These are phyloP conservation scores for Pseudocercospora macadamiae DNA, from an alignment of 2,329 filamentous ascomycete genomes.

Conservation along the genomic window DNA sequence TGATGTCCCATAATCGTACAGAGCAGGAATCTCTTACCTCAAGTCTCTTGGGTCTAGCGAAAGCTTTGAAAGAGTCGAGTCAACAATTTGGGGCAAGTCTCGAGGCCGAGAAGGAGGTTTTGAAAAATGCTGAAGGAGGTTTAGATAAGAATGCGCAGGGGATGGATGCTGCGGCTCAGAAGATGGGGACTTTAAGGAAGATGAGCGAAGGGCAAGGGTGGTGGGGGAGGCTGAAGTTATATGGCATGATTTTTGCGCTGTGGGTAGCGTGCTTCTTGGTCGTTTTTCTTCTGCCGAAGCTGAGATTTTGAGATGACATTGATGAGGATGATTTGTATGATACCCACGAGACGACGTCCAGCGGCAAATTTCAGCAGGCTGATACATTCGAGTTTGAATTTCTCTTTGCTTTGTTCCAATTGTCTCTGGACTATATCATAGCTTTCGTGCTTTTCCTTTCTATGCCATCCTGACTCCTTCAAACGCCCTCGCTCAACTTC, in stretches of 20 bases:
- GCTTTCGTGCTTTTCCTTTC: not conserved
- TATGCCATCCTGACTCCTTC: not conserved
- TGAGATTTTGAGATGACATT: conserved; percentile 66
- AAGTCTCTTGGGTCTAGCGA: conserved; percentile 79
- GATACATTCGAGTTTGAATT: no score
- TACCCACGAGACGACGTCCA: not conserved
- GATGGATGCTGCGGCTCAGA: conserved; percentile 74
- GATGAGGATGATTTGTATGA: not conserved
- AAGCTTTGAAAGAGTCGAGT: conserved; percentile 74
- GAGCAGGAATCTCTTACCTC: conserved; percentile 83
- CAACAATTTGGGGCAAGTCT: conserved; percentile 71
- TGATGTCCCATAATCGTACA: conserved; percentile 73
- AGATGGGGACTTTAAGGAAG: conserved; percentile 74
- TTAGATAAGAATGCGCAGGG: conserved; percentile 75
- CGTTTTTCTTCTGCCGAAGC: conserved; percentile 84
- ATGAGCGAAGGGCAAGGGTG: conserved; percentile 90
- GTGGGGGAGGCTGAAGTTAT: conserved; percentile 77
- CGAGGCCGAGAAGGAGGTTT: conserved; percentile 72
- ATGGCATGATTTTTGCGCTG: conserved; percentile 79
- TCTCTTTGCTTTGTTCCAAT: no score
- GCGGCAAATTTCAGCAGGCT: no score
- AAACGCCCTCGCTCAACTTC: not conserved
- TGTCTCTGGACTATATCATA: not conserved
- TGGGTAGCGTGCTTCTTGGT: conserved; percentile 78
- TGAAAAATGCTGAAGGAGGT: conserved; percentile 71